Percentiles rank a stretch among this genome's conserved stretches.
phyloP scores from a whole-genome alignment of 169 alveolate species.

The Eimeria brunetti region DNA sequence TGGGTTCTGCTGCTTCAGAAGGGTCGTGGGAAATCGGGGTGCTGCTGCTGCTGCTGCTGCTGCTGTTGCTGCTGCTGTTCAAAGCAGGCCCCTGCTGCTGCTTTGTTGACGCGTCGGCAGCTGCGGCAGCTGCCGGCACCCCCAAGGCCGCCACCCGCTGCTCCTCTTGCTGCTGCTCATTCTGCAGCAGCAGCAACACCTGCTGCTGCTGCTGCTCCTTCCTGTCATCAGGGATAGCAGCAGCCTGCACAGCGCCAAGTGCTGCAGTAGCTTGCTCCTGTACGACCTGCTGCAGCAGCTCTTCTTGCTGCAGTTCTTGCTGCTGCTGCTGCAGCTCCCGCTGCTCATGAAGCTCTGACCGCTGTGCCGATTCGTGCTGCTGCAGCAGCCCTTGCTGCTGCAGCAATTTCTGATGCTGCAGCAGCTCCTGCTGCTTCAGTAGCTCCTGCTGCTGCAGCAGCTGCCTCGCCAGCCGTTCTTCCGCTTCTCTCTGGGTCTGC shows the following conservation, averaged over 20 bases:
- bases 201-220: constrained; percentile 55
- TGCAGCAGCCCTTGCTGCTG: constrained; percentile 45
- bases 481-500: constrained; percentile 43
- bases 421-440: constrained; percentile 61
- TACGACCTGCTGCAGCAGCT: constrained; percentile 46
- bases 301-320: constrained; percentile 33
- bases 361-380: constrained; percentile 25
- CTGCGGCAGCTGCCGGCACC: constrained; percentile 28
- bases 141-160: not conserved
- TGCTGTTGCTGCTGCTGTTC: constrained; percentile 35
- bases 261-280: constrained; percentile 39
- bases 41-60: constrained; percentile 58
- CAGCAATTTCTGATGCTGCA: constrained; percentile 45
- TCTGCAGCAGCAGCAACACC: constrained; percentile 15
- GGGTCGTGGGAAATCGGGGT: constrained; percentile 13
- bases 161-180: constrained; percentile 32
- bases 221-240: not conserved
- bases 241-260: not conserved
- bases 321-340: constrained; percentile 56
- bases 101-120: constrained; percentile 8
- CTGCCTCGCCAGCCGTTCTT: constrained; percentile 62
- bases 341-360: not conserved
- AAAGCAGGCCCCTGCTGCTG: constrained; percentile 1
- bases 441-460: constrained; percentile 62
- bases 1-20: constrained; percentile 22